phyloP scores from a whole-genome alignment of 2,329 filamentous ascomycete genomes.

The Penicillium griseofulvum region DNA sequence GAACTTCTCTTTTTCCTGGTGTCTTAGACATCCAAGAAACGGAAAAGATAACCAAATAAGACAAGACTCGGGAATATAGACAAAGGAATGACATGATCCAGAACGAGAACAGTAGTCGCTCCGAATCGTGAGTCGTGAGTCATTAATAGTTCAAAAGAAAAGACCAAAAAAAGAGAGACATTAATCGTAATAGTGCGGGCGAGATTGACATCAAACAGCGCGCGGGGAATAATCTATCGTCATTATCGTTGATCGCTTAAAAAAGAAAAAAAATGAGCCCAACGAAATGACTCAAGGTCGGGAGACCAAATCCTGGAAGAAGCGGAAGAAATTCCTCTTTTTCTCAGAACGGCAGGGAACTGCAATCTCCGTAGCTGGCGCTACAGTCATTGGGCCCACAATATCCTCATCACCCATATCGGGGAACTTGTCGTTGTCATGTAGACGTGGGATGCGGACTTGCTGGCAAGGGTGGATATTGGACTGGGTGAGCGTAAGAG shows the following conservation, averaged over 20 bases:
- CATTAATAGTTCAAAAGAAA: constrained; percentile 17
- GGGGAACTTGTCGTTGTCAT: constrained; percentile 75
- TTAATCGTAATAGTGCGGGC: constrained; percentile 32
- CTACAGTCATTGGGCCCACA: constrained; percentile 79
- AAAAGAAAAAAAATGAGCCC: neutral
- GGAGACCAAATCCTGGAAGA: constrained; percentile 44
- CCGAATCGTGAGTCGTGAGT: constrained; percentile 29
- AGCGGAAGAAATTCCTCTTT: constrained; percentile 46
- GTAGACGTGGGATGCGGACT: constrained; percentile 45
- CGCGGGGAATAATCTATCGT: constrained; percentile 27
- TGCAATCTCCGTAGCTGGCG: constrained; percentile 43
- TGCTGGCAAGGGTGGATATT: constrained; percentile 49
- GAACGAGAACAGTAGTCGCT: constrained; percentile 38
- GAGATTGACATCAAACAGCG: constrained; percentile 20
- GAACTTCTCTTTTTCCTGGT: neutral
- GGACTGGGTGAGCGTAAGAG: constrained; percentile 39
- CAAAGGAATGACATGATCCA: constrained; percentile 30
- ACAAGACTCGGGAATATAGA: constrained; percentile 16
- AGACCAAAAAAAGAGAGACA: constrained; percentile 22
- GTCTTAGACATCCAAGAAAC: neutral
- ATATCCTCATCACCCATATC: constrained; percentile 87
- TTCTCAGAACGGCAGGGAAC: constrained; percentile 41
- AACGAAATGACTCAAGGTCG: constrained; percentile 20
- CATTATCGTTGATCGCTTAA: constrained; percentile 25
- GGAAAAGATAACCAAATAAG: neutral